phyloP scores from a whole-genome alignment of 306 rosid species.

The Senna tora region DNA sequence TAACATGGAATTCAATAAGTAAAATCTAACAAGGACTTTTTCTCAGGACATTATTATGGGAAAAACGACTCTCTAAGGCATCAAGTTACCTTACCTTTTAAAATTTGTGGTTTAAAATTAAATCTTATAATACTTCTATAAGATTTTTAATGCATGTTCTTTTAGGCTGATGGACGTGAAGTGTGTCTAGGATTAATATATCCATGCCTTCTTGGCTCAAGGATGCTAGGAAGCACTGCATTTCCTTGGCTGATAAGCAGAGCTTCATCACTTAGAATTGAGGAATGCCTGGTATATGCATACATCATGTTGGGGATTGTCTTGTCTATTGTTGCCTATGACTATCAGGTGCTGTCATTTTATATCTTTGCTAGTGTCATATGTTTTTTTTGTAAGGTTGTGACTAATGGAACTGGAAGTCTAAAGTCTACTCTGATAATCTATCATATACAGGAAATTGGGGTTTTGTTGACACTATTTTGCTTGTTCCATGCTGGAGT shows the following conservation, averaged over 20 bases:
- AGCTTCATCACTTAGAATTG: constrained; percentile 69
- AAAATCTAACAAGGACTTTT: constrained; percentile 15
- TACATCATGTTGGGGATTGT: constrained; percentile 63
- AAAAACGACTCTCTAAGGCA: background rate
- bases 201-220: constrained; percentile 80
- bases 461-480: constrained; percentile 70
- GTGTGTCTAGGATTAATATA: constrained; percentile 82
- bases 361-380: constrained; percentile 25
- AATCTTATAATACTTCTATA: background rate
- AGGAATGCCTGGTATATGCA: constrained; percentile 71
- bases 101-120: constrained; percentile 4
- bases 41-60: constrained; percentile 26
- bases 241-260: constrained; percentile 87
- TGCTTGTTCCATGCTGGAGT: constrained; percentile 78
- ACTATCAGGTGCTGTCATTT: constrained; percentile 75
- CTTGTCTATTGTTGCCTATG: constrained; percentile 72
- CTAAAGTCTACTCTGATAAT: constrained; percentile 29
- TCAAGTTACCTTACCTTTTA: background rate
- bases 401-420: constrained; percentile 26
- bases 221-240: constrained; percentile 89
- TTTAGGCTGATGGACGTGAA: constrained; percentile 96
- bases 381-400: background rate
- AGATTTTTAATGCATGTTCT: constrained; percentile 33
- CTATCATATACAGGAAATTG: constrained; percentile 74
- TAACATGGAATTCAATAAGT: constrained; percentile 12